Evolutionary conservation across 257 asterid species (phyloP).

Genomic region (Gardenia jasminoides): DNA sequence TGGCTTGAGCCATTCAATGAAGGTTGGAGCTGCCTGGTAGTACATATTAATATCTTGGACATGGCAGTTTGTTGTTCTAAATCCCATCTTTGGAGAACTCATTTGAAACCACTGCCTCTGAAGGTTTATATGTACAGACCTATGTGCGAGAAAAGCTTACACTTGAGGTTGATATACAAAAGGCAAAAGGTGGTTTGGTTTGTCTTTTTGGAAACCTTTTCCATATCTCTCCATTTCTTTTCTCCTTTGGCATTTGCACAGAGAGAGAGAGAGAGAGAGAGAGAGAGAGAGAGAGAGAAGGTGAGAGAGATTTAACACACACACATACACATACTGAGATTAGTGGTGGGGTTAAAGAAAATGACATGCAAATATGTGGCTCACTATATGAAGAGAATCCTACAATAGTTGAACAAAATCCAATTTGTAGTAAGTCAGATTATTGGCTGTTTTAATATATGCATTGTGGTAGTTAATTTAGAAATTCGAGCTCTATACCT

Average conservation of each 20-base stretch:
- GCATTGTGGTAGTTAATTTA: slow-evolving; percentile 16
- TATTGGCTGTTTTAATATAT: background rate
- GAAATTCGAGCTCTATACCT: background rate
- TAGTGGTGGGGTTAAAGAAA: slow-evolving; percentile 68
- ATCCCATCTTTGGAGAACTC: slow-evolving; percentile 32
- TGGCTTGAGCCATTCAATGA: slow-evolving; percentile 69
- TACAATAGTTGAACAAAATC: slow-evolving; percentile 30
- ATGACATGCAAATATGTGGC: slow-evolving; percentile 47
- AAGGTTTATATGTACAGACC: slow-evolving; percentile 44
- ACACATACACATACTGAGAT: slow-evolving; percentile 19
- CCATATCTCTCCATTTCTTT: slow-evolving; percentile 6
- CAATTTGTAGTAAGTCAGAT: background rate
- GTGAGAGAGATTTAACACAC: slow-evolving; percentile 15
- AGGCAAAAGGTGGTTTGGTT: slow-evolving; percentile 48
- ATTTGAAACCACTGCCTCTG: slow-evolving; percentile 17
- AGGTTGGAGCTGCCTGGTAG: slow-evolving; percentile 40
- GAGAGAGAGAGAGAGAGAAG: background rate
- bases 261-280: slow-evolving; percentile 9
- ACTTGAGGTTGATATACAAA: slow-evolving; percentile 40
- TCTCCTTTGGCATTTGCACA: slow-evolving; percentile 17
- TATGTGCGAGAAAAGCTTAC: slow-evolving; percentile 61
- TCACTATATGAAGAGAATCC: slow-evolving; percentile 46
- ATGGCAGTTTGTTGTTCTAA: slow-evolving; percentile 28
- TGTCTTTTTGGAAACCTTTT: slow-evolving; percentile 53
- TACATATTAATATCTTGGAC: slow-evolving; percentile 46